Evolutionary conservation across 2,329 filamentous ascomycete species (phyloP).

Genomic region (Xylaria sp.): DNA sequence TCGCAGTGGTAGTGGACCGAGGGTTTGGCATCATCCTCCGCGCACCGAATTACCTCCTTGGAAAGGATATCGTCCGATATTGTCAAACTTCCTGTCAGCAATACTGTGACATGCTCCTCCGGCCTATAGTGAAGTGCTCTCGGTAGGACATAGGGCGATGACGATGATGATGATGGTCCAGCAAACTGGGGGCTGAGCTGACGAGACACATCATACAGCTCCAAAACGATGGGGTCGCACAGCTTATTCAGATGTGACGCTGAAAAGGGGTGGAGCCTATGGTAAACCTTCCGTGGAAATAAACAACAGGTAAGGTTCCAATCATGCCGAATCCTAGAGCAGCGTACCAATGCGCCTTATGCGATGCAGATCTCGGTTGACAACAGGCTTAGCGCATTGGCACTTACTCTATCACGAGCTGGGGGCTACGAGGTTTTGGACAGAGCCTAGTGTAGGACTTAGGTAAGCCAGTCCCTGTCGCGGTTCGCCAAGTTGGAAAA

Average conservation of each 20-base stretch:
- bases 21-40: background rate
- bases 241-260: background rate
- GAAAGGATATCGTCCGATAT: background rate
- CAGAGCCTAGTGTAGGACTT: background rate
- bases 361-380: slow-evolving; percentile 11
- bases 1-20: background rate
- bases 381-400: background rate
- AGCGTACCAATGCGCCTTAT: background rate
- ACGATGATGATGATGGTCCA: no score
- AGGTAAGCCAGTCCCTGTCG: background rate
- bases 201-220: background rate
- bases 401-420: no score
- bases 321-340: background rate
- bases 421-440: no score
- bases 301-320: background rate
- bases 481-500: background rate
- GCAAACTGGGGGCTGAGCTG: background rate
- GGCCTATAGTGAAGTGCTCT: no score
- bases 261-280: background rate
- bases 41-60: background rate
- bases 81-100: no score
- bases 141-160: no score
- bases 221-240: background rate
- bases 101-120: no score
- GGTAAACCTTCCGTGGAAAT: background rate